Percentiles rank a stretch among this genome's conserved stretches.
Evolutionary conservation across 1,284 basidiomycete species (phyloP).

Genomic region (Clitocybe nebularis): DNA sequence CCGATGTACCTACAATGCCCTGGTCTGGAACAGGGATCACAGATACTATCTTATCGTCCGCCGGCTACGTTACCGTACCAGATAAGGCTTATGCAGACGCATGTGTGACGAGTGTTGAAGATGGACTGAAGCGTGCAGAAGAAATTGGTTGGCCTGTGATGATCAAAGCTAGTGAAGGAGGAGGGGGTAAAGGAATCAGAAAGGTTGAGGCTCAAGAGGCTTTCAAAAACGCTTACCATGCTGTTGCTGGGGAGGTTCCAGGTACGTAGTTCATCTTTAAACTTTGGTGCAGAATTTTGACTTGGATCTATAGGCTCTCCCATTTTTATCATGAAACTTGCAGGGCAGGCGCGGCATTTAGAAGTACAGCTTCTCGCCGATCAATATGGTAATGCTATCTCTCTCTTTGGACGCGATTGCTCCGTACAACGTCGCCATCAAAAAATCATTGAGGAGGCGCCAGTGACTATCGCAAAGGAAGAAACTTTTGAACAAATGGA

Average conservation of each 20-base stretch:
- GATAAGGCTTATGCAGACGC: slow-evolving; percentile 90
- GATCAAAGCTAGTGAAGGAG: slow-evolving; percentile 99
- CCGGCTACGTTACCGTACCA: slow-evolving; percentile 92
- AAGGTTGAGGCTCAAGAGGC: slow-evolving; percentile 83
- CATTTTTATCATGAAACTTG: slow-evolving; percentile 99
- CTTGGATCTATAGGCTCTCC: slow-evolving; percentile 73
- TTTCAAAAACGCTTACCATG: slow-evolving; percentile 93
- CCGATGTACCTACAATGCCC: slow-evolving; percentile 97
- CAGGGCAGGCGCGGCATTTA: slow-evolving; percentile 94
- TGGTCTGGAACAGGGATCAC: slow-evolving; percentile 97
- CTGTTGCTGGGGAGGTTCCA: slow-evolving; percentile 95
- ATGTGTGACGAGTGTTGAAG: slow-evolving; percentile 87
- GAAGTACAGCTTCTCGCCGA: slow-evolving; percentile 96
- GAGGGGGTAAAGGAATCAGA: slow-evolving; percentile 97
- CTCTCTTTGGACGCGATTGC: slow-evolving; percentile 98
- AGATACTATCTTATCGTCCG: slow-evolving; percentile 82
- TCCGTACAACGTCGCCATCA: slow-evolving; percentile 99
- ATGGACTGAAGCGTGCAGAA: slow-evolving; percentile 83
- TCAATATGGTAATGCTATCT: slow-evolving; percentile 99
- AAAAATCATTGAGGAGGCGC: slow-evolving; percentile 99
- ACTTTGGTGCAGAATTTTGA: slow-evolving; percentile 11
- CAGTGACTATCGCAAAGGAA: slow-evolving; percentile 93
- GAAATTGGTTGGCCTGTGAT: slow-evolving; percentile 96
- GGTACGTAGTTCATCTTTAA: slow-evolving; percentile 45
- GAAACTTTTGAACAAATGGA: slow-evolving; percentile 97